Evolutionary conservation across 139 green algal species (phyloP), one percentile per base, ranked within the genome.

Genomic region (Volvox reticuliferus): DNA sequence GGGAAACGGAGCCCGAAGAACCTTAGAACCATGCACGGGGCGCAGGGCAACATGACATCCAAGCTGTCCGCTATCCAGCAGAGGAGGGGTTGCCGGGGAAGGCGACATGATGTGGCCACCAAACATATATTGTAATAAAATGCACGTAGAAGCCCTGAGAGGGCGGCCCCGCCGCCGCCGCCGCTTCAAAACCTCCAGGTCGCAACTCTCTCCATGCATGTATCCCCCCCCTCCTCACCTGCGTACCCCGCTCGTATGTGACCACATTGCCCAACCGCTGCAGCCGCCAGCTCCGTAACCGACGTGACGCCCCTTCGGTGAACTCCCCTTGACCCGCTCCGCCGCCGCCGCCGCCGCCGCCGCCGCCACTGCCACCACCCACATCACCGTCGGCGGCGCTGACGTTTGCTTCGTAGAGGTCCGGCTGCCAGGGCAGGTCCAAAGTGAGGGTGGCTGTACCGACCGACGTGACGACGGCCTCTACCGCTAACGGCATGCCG

Each of bases 181-280:
- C n/a, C n/a, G n/a, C n/a, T n/a, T n/a, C n/a, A n/a, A n/a, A n/a
- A n/a, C n/a, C n/a, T n/a, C n/a, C n/a, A n/a, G n/a, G n/a, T n/a
- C n/a, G n/a, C n/a, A n/a, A n/a, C n/a, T n/a, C n/a, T n/a, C n/a
- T n/a, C n/a, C n/a, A n/a, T n/a, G n/a, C n/a, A n/a, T n/a, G n/a
- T n/a, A n/a, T n/a, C n/a, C 19, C 62, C 19, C 17, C 62, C 62
- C 55, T 5, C 30, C 80, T 6, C 63, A 87, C 87, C 63, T 78
- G 35, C 62, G 87, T 35, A 16, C 35, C 37, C 12, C 87, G 77
- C 63, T 71, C 28, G 36, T 82, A 91, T 18, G 87, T 91, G n/a
- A 80, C n/a, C 32, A 87, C 19, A 63, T 91, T 91, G 24, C 87
- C 78, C 22, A 91, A 35, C 20, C 78, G 30, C 62, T 91, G 63